These are phyloP conservation scores for Austroboletus novae-zelandiae DNA, from an alignment of 1,284 basidiomycete genomes.

Conservation along the genomic window DNA sequence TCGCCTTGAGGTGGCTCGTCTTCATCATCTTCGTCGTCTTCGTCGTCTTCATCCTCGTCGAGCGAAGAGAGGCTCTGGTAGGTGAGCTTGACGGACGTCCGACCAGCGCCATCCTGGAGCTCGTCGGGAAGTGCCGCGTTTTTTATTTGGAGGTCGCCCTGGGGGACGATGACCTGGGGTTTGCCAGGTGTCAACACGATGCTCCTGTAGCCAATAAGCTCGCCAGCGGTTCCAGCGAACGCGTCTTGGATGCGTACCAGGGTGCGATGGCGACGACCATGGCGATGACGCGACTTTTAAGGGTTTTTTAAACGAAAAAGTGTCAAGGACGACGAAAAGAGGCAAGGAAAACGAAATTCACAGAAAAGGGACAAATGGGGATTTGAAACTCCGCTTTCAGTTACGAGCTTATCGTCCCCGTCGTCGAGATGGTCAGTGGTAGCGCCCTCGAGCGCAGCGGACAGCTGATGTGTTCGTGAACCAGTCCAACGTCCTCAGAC, in stretches of 20 bases:
- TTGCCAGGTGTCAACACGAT: conserved; percentile 60
- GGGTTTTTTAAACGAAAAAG: neutral
- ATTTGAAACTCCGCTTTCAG: conserved; percentile 38
- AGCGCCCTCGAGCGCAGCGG: neutral
- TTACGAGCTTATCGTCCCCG: conserved; percentile 22
- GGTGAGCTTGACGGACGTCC: conserved; percentile 79
- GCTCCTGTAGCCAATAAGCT: conserved; percentile 46
- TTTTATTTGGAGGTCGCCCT: conserved; percentile 77
- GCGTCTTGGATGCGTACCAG: conserved; percentile 45
- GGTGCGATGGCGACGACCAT: conserved; percentile 62
- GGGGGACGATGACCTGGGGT: conserved; percentile 58
- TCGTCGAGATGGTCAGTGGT: conserved; percentile 46
- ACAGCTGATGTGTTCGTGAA: conserved; percentile 13
- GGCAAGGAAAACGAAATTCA: neutral
- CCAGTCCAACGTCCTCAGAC: conserved; percentile 81
- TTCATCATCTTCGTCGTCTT: conserved; percentile 48
- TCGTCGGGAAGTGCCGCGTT: conserved; percentile 81
- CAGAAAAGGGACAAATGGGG: neutral
- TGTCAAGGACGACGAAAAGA: neutral
- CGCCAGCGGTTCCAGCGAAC: conserved; percentile 1
- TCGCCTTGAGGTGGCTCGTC: conserved; percentile 44
- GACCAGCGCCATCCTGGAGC: conserved; percentile 59
- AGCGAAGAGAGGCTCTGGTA: conserved; percentile 46
- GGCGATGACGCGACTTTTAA: conserved; percentile 12
- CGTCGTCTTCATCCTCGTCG: conserved; percentile 51